phyloP scores from a whole-genome alignment of 2,329 filamentous ascomycete genomes.

The Chrysosporium queenslandicum region DNA sequence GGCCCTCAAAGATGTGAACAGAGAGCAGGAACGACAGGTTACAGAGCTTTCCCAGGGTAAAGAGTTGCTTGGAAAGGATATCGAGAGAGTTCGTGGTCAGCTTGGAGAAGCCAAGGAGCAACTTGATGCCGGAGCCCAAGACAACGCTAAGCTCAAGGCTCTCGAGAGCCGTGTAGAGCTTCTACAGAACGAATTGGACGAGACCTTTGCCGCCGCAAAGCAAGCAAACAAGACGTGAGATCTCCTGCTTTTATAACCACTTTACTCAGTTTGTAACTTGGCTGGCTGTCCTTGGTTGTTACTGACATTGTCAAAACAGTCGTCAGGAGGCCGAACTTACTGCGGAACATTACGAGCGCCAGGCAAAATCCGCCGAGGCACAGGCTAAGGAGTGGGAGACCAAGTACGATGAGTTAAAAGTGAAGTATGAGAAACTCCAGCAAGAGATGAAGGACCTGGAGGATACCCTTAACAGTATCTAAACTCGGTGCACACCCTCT shows the following conservation, averaged over 20 bases:
- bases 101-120: conserved; percentile 82
- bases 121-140: conserved; percentile 69
- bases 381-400: conserved; percentile 88
- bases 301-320: conserved; percentile 43
- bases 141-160: conserved; percentile 82
- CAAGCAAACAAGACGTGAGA: conserved; percentile 98
- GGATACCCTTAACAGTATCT: conserved; percentile 87
- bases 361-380: conserved; percentile 90
- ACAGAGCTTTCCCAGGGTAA: conserved; percentile 95
- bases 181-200: conserved; percentile 94
- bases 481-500: conserved; percentile 22
- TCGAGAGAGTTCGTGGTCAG: conserved; percentile 79
- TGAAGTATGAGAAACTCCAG: conserved; percentile 74
- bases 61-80: conserved; percentile 74
- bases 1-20: conserved; percentile 83
- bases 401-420: conserved; percentile 96
- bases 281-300: conserved; percentile 6
- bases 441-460: conserved; percentile 90
- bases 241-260: neutral
- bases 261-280: neutral
- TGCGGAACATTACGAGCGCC: conserved; percentile 97
- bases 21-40: conserved; percentile 96
- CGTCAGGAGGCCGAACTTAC: conserved; percentile 98
- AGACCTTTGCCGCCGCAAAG: conserved; percentile 88
- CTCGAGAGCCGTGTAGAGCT: conserved; percentile 87